Evolutionary conservation across 2,329 filamentous ascomycete species (phyloP), one percentile per base, ranked within the genome.

Genomic region (Curvularia verruculosa): DNA sequence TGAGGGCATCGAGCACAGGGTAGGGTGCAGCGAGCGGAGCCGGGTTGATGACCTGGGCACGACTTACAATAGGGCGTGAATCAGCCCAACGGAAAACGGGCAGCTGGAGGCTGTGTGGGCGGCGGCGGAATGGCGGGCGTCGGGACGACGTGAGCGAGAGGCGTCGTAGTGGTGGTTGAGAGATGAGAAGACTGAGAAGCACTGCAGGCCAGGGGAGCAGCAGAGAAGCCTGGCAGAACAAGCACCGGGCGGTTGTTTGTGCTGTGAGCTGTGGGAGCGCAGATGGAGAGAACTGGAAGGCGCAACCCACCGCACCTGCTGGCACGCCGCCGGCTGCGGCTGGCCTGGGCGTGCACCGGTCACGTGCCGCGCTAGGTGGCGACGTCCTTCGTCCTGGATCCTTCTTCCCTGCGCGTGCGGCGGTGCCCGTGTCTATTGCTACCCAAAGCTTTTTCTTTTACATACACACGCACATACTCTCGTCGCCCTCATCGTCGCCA

Each of bases 31-130:
- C 65, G 58, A 60, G 65, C 62, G 65, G 65, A 65, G 63, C 64
- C 65, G 65, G 40, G 56, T n/a, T 31, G 29, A 13, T 31, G 29
- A 15, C 10, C 65, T 68, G 67, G 64, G 60, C 64, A 66, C 61
- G 68, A 75, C 73, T 73, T 73, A 75, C 74, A 34, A 50, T 57
- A 75, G 71, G 70, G 70, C 71, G 71, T 72, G 69, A 68, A 73
- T 68, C 66, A 68, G 73, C 73, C 74, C 74, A 74, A 76, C 72
- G 71, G 68, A 61, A 60, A 64, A 61, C 66, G 67, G 63, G 54
- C 46, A 19, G n/a, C n/a, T n/a, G n/a, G 52, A 58, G 53, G 49
- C 56, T 49, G 59, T 31, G 43, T 31, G 58, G n/a, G 54, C 40
- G n/a, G 6, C 10, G n/a, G 65, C 58, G 63, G 64, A 64, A 26